A percentile compares a stretch with the other conserved stretches of the same genome.
Conservation (phyloP, 352 stramenopile genomes). For the Globisporangium nagaii region DNA sequence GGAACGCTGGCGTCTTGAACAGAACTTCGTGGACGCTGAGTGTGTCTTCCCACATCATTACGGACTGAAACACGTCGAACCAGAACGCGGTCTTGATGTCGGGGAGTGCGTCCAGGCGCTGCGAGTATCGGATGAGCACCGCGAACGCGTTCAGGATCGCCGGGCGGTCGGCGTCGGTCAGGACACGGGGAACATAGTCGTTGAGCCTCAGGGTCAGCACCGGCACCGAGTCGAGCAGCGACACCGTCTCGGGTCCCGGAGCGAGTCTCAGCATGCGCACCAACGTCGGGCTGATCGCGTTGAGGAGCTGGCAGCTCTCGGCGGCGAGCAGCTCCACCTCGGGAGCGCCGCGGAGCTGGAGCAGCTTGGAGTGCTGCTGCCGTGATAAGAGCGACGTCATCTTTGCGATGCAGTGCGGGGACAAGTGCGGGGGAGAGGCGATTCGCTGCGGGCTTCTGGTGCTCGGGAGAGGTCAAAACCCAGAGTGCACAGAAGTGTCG, state of each 20-base stretch:
- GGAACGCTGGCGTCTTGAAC: not conserved
- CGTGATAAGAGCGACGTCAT: too few relatives aligned
- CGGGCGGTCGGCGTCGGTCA: not conserved
- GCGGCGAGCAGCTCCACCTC: not conserved
- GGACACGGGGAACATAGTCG: not conserved
- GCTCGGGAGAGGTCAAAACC: too few relatives aligned
- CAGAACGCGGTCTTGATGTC: conserved; percentile 8
- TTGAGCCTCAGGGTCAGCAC: conserved; percentile 2
- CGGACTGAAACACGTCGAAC: not conserved
- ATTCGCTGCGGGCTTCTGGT: too few relatives aligned
- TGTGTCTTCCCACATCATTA: not conserved
- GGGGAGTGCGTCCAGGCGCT: not conserved
- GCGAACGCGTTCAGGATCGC: not conserved
- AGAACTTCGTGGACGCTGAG: not conserved
- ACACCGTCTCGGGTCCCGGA: not conserved
- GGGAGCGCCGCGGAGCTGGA: not conserved
- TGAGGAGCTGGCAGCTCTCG: not conserved
- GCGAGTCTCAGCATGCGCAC: not conserved
- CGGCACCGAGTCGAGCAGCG: not conserved
- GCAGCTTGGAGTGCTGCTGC: too few relatives aligned
- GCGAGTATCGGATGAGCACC: not conserved
- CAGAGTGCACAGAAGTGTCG: too few relatives aligned
- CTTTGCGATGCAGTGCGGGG: too few relatives aligned
- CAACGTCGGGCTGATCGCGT: not conserved
- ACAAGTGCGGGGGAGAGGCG: too few relatives aligned